Evolutionary conservation across 495 filamentous ascomycete species (phyloP).

Genomic region (Tuber indicum): DNA sequence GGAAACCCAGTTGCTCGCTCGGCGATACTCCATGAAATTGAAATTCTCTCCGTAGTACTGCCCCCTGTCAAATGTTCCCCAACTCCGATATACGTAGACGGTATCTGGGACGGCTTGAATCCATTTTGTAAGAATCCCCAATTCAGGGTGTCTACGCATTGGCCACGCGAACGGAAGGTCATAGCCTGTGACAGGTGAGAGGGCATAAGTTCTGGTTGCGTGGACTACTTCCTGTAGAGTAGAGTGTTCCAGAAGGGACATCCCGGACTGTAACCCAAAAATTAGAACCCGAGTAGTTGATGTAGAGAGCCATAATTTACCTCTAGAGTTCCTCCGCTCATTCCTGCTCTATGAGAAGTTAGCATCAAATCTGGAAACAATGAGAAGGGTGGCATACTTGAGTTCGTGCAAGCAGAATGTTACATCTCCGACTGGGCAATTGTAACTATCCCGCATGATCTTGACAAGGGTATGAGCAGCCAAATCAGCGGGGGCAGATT

Average conservation of each 20-base stretch:
- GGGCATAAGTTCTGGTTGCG: conserved; percentile 29
- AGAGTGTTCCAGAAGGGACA: conserved; percentile 36
- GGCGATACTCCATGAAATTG: conserved; percentile 38
- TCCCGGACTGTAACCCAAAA: conserved; percentile 12
- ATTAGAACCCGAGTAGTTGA: neutral
- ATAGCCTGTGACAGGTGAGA: conserved; percentile 35
- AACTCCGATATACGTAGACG: conserved; percentile 38
- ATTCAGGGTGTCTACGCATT: conserved; percentile 25
- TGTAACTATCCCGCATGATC: conserved; percentile 55
- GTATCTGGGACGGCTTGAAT: conserved; percentile 33
- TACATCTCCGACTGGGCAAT: conserved; percentile 33
- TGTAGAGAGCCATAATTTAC: neutral
- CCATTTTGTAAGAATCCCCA: conserved; percentile 38
- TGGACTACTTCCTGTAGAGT: conserved; percentile 40
- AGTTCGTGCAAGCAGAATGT: conserved; percentile 31
- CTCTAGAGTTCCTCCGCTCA: conserved; percentile 35
- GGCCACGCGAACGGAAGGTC: conserved; percentile 34
- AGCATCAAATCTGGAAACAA: conserved; percentile 5
- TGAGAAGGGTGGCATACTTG: conserved; percentile 24
- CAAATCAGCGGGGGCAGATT: conserved; percentile 79
- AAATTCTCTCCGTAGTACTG: conserved; percentile 38
- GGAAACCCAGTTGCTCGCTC: conserved; percentile 25
- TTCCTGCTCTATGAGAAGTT: conserved; percentile 21
- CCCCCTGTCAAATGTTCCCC: conserved; percentile 35
- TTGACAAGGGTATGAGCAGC: conserved; percentile 64